Base-by-base conservation (phyloP, 2,329 filamentous ascomycete genomes). In the Colletotrichum higginsianum region DNA sequence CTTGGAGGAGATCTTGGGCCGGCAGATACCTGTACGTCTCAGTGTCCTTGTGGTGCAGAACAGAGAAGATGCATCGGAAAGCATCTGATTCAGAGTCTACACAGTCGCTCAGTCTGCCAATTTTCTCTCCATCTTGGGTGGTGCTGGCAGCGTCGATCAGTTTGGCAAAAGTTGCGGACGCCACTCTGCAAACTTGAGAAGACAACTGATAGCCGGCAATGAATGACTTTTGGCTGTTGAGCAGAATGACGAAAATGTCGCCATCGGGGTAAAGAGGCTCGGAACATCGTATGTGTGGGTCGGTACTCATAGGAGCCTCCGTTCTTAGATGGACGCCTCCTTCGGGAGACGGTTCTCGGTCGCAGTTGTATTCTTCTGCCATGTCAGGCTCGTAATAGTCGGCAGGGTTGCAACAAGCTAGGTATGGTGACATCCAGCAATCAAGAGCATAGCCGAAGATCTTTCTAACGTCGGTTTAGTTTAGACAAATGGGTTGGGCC, bases 31-130 rank as follows among this genome's bases (percentile, higher is more conserved):
- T 38, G 30, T 70, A 66, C 12, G 47, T 4, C 30, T 50, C 18
- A 15, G 35, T 61, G n/a, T 66, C 66, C 40, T 47, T 40, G 61
- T 44, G 30, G 47, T 70, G 67, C 8, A 66, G 12, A 18, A 66
- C n/a, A 1, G 66, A 69, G 4, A 69, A 52, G 15, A 69, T 53
- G 61, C 66, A 66, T 26, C 53, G 61, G 9, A 65, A 23, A 13
- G 46, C 61, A n/a, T 38, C 15, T 23, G 44, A 40, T 12, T 47
- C 57, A 15, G 5, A 11, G 23, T n/a, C 21, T 13, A 9, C 40
- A 26, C 55, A 38, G 44, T 38, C 44, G 50, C 46, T 35, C n/a
- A 53, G 8, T 12, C 16, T n/a, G n/a, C 46, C 38, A 21, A 38
- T 23, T 38, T 67, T 52, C 21, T 47, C 30, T 16, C 23, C 57